Percentiles rank a stretch among this genome's conserved stretches.
Evolutionary conservation across 2,329 filamentous ascomycete genomes (phyloP).

Genomic region (Apiospora aurea): DNA sequence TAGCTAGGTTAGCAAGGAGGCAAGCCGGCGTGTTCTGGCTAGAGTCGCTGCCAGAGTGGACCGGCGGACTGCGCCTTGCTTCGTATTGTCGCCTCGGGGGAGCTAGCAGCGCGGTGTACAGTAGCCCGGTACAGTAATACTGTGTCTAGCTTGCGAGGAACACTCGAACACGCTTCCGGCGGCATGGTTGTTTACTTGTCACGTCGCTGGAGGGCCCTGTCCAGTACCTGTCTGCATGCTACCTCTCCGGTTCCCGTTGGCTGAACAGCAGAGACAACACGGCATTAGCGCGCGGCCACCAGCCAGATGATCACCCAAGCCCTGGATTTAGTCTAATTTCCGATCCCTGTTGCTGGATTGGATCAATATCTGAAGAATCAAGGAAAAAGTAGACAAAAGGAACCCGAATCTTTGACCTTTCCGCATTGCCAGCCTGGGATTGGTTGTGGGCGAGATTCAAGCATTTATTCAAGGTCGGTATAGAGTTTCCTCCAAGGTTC

Average conservation of each 20-base stretch:
- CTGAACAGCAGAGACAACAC: slow-evolving; percentile 20
- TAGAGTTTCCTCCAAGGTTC: slow-evolving; percentile 9
- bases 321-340: slow-evolving; percentile 18
- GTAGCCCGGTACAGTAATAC: slow-evolving; percentile 1
- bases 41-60: slow-evolving; percentile 16
- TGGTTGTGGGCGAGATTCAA: slow-evolving; percentile 7
- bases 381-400: background rate
- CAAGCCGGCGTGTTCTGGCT: background rate
- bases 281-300: slow-evolving; percentile 21
- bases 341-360: slow-evolving; percentile 2
- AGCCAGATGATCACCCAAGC: slow-evolving; percentile 4
- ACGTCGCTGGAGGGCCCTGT: background rate
- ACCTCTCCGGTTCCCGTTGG: background rate
- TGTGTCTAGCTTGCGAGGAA: background rate
- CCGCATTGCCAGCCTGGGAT: background rate
- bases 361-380: background rate
- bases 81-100: background rate
- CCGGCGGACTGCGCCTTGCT: slow-evolving; percentile 8
- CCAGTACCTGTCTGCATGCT: background rate
- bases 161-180: background rate
- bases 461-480: background rate
- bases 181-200: slow-evolving; percentile 21
- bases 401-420: background rate
- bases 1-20: too few relatives aligned
- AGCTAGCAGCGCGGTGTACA: slow-evolving; percentile 10